phyloP scores from a whole-genome alignment of 208 protist species.

The Trypanosoma scelopori region DNA sequence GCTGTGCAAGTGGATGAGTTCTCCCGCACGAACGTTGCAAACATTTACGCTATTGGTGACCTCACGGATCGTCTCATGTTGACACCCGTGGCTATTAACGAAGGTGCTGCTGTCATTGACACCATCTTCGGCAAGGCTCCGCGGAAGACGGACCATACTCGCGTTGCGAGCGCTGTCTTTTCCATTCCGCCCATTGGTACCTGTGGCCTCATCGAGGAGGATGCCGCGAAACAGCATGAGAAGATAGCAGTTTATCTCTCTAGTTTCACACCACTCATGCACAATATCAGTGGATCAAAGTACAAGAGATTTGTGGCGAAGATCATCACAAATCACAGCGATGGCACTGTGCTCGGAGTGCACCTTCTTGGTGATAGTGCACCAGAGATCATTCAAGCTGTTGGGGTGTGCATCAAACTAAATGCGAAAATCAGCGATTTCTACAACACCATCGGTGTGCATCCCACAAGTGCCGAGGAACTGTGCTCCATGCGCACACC shows the following conservation, averaged over 20 bases:
- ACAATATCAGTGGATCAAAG: conserved; percentile 83
- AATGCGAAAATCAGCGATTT: conserved; percentile 94
- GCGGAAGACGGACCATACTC: conserved; percentile 71
- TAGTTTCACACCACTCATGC: conserved; percentile 87
- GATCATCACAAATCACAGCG: conserved; percentile 77
- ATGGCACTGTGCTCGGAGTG: conserved; percentile 82
- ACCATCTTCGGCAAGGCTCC: conserved; percentile 83
- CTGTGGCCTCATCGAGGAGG: conserved; percentile 85
- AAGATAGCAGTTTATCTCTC: conserved; percentile 84
- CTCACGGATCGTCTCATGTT: conserved; percentile 89
- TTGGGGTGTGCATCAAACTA: conserved; percentile 88
- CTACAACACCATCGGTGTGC: conserved; percentile 95
- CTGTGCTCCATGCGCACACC: conserved; percentile 89
- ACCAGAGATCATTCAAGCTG: conserved; percentile 91
- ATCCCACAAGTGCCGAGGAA: conserved; percentile 95
- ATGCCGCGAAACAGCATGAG: conserved; percentile 61
- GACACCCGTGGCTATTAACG: conserved; percentile 91
- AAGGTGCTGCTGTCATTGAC: conserved; percentile 76
- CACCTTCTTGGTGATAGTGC: conserved; percentile 86
- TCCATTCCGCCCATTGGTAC: conserved; percentile 88
- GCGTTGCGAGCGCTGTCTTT: conserved; percentile 91
- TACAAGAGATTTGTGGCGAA: conserved; percentile 90
- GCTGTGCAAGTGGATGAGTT: conserved; percentile 90
- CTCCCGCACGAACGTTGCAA: conserved; percentile 93
- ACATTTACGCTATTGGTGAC: conserved; percentile 98